Base-by-base conservation (phyloP, 768 basidiomycete species). In the Russula brevipes region DNA sequence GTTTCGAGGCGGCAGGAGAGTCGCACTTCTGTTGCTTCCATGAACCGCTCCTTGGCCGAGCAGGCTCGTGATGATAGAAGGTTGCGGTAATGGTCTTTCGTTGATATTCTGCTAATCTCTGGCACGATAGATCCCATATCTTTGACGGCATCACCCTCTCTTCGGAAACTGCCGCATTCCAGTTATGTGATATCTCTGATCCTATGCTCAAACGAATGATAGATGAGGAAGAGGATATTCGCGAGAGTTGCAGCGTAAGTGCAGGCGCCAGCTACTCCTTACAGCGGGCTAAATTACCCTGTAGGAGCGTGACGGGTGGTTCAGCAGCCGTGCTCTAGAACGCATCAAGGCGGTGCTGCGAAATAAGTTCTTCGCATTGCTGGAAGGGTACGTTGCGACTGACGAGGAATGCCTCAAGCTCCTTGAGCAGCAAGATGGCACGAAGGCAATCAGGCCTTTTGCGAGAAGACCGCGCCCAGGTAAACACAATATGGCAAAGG, bases 231-330 rank as follows among this genome's bases (percentile, higher is more conserved):
- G 80, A 84, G 16, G 87, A 84, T 50, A 75, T 89, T 17, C 82
- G 86, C 39, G 87, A 89, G 64, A 77, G 73, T 12, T 93, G 91
- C 72, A 79, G 92, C 70, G 94, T 95, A 64, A 69, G 89, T 78
- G 6, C 8, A 36, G n/a, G n/a, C 24, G 24, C 31, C 11, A 1
- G n/a, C 17, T 45, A 30, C n/a, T 30, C 9, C 45, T 39, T 54
- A 19, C 57, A 52, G 46, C 69, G 35, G 61, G 14, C 31, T 51
- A 8, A 42, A 57, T 42, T 14, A 41, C 36, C 36, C 16, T 42
- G 14, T 62, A 89, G 88, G 87, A 90, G 76, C 85, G 87, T 53
- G 89, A 93, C 69, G 95, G 95, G 2, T 98, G 94, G 94, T 97
- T 88, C 70, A 85, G 84, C 4, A 77, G 82, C 0, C 83, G 86